phyloP scores from a whole-genome alignment of 148 eudicot genomes.

The Chenopodium album region DNA sequence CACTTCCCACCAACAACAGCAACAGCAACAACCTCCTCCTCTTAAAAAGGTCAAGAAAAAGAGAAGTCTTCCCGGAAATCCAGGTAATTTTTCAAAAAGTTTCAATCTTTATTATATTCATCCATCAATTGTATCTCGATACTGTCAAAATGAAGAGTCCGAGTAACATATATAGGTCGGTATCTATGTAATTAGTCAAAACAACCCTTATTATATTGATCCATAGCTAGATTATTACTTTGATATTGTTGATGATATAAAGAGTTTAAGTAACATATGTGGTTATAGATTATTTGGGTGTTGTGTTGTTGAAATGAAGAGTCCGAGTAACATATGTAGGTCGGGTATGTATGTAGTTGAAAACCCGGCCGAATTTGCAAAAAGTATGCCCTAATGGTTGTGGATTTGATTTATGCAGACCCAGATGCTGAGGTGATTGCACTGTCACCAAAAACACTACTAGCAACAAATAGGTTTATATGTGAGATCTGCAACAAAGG shows the following conservation, averaged over 20 bases:
- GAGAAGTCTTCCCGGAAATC: constrained; percentile 90
- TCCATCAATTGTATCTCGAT: background rate
- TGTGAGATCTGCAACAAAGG: constrained; percentile 98
- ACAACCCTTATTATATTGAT: background rate
- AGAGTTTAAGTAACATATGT: too few species aligned
- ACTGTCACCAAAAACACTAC: constrained; percentile 70
- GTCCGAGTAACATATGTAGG: background rate
- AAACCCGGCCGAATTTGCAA: too few species aligned
- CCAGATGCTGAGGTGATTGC: constrained; percentile 98
- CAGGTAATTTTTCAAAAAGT: constrained; percentile 46
- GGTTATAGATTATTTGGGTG: too few species aligned
- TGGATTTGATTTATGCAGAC: constrained; percentile 38
- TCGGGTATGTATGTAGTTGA: too few species aligned
- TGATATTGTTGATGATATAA: too few species aligned
- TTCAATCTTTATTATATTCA: background rate
- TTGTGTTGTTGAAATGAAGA: background rate
- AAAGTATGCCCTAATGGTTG: constrained; percentile 10
- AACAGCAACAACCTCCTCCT: constrained; percentile 20
- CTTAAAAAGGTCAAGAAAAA: constrained; percentile 74
- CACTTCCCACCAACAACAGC: constrained; percentile 35
- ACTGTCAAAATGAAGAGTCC: background rate
- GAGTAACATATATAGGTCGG: constrained; percentile 1
- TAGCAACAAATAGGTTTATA: constrained; percentile 78
- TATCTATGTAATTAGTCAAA: background rate
- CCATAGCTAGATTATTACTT: too few species aligned